Evolutionary conservation across 2,329 filamentous ascomycete genomes (phyloP).

Genomic region (Colletotrichum cordylinicola): DNA sequence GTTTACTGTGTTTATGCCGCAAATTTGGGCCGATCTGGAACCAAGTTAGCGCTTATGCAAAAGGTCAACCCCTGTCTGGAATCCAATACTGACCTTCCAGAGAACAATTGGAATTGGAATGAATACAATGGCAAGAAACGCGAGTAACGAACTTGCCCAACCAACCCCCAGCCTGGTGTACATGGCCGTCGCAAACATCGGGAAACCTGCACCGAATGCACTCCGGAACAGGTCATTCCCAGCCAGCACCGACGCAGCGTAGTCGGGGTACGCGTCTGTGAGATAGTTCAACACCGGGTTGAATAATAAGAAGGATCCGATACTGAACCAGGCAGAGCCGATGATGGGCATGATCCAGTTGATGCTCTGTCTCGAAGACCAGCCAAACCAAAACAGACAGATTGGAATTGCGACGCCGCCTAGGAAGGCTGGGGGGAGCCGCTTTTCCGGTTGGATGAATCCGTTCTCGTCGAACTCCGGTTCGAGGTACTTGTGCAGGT

Average conservation of each 20-base stretch:
- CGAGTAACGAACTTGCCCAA: slow-evolving; percentile 23
- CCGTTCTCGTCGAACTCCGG: slow-evolving; percentile 22
- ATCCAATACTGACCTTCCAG: not conserved
- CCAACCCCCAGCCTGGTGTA: slow-evolving; percentile 23
- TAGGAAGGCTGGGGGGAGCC: slow-evolving; percentile 23
- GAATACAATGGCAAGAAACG: not conserved
- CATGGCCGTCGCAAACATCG: slow-evolving; percentile 22
- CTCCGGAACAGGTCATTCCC: slow-evolving; percentile 23
- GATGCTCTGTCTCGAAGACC: slow-evolving; percentile 68
- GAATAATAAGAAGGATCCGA: slow-evolving; percentile 49
- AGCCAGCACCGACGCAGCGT: slow-evolving; percentile 24
- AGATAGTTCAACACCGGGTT: slow-evolving; percentile 26
- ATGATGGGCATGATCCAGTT: slow-evolving; percentile 65
- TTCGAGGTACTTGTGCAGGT: slow-evolving; percentile 19
- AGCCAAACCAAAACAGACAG: slow-evolving; percentile 73
- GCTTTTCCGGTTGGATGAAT: slow-evolving; percentile 20
- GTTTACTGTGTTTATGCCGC: not conserved
- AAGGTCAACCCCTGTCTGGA: fast-evolving
- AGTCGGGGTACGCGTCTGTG: slow-evolving; percentile 24
- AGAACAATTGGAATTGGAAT: slow-evolving; percentile 1
- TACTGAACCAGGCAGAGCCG: slow-evolving; percentile 59
- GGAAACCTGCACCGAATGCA: slow-evolving; percentile 11
- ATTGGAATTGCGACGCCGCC: slow-evolving; percentile 70
- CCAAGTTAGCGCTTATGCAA: not conserved
- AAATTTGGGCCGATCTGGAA: not conserved